Evolutionary conservation across 2,329 filamentous ascomycete genomes (phyloP), one percentile per base, ranked within the genome.

Genomic region (Colletotrichum magnum): DNA sequence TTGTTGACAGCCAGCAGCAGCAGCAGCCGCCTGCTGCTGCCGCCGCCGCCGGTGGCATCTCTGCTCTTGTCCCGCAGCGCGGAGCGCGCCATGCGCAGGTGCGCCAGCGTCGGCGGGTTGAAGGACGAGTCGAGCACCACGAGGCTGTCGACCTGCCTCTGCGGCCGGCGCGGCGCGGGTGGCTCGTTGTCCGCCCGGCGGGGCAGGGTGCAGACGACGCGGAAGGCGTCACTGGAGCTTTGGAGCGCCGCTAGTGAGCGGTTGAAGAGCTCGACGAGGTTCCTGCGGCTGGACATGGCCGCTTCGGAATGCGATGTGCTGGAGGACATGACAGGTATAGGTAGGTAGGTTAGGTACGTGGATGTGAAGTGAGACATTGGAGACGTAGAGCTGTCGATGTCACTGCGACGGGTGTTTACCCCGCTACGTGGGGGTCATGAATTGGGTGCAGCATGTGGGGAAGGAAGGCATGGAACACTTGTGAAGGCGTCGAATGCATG

Each of bases 51-150:
- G 26, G 21, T 2, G 21, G 21, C 21, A 21, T 10, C 4, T 5
- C 9, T 36, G 32, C 9, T 36, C 10, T 6, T 10, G 1, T 36
- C 32, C 9, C 26, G 57, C 73, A 86, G 62, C 1, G 88, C 88
- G 2, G 86, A 85, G 0, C 81, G 76, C 0, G 85, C 87, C 83
- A 92, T 90, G 65, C 80, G 81, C 51, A 85, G 80, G 76, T 92
- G 90, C 2, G 89, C 90, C 7, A 81, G 79, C 0, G 90, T 92
- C 0, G 90, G 90, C 28, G 90, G 90, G 75, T 92, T 92, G 81
- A 92, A 92, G 68, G 88, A 91, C 58, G 90, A 90, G 78, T 92
- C 90, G 54, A 92, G 84, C 64, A 92, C 81, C 61, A 91, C 79
- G 67, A 92, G 81, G 18, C 52, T 68, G 52, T 64, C 50, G 76